Conservation (phyloP, 441 rosid genomes). For the Pelargonium fulgidum region DNA sequence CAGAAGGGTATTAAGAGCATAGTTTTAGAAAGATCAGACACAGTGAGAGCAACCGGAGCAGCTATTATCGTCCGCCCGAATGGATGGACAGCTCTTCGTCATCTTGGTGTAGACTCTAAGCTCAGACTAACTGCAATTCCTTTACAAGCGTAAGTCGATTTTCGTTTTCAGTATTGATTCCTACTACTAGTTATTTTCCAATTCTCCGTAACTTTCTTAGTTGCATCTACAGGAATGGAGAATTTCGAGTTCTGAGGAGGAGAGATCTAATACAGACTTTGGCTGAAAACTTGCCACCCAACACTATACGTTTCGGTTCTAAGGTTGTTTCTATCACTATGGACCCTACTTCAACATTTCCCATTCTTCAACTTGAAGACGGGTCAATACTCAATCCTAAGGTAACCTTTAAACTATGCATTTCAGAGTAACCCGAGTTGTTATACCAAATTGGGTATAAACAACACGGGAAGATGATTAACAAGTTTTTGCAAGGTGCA, state of each 20-base stretch:
- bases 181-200: too few relatives aligned
- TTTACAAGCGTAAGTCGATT: not conserved
- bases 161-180: not conserved
- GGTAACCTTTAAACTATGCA: not conserved
- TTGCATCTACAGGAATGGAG: not conserved
- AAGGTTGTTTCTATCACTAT: slow-evolving; percentile 3
- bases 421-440: too few relatives aligned
- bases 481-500: not conserved
- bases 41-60: not conserved
- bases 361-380: not conserved
- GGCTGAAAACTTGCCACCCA: not conserved
- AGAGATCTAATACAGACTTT: not conserved
- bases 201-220: too few relatives aligned
- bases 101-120: not conserved
- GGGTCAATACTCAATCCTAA: not conserved
- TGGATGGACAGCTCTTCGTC: not conserved
- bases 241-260: not conserved
- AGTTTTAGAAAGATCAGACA: not conserved
- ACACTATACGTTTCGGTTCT: not conserved
- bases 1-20: not conserved
- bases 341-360: not conserved
- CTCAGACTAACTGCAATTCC: not conserved
- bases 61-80: not conserved
- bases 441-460: too few relatives aligned
- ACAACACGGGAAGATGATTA: too few relatives aligned